Percentiles rank a stretch among this genome's conserved stretches.
These are phyloP conservation scores for Gossypium turneri DNA, from an alignment of 345 rosid species.

Conservation along the genomic window DNA sequence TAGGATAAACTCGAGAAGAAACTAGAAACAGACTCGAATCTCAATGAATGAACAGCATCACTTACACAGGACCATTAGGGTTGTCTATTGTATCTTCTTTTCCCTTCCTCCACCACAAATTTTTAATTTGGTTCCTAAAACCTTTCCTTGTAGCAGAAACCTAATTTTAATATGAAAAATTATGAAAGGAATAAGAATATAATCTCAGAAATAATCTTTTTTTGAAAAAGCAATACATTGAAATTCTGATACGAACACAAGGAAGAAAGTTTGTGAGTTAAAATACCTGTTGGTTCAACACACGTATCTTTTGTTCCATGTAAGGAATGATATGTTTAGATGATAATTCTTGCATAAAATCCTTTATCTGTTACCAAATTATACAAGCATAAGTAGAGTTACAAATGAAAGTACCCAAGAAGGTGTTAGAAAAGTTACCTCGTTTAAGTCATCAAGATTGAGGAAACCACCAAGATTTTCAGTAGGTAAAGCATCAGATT, in stretches of 20 bases:
- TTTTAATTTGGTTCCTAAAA: slow-evolving; percentile 86
- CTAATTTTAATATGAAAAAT: slow-evolving; percentile 35
- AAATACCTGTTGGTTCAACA: slow-evolving; percentile 82
- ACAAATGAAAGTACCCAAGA: slow-evolving; percentile 12
- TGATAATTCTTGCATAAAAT: slow-evolving; percentile 81
- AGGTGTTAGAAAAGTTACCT: slow-evolving; percentile 37
- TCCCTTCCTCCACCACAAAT: slow-evolving; percentile 99
- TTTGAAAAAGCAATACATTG: not conserved
- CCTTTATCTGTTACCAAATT: slow-evolving; percentile 62
- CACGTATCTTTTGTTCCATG: slow-evolving; percentile 94
- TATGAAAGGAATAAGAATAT: slow-evolving; percentile 19
- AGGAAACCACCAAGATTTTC: slow-evolving; percentile 68
- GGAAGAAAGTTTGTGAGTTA: slow-evolving; percentile 5
- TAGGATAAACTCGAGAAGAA: slow-evolving; percentile 21
- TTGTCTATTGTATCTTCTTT: slow-evolving; percentile 76
- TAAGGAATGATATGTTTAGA: slow-evolving; percentile 87
- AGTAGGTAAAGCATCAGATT: slow-evolving; percentile 42
- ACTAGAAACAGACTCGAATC: slow-evolving; percentile 8
- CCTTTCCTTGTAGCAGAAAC: slow-evolving; percentile 96
- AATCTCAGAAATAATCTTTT: not conserved
- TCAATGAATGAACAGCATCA: slow-evolving; percentile 21
- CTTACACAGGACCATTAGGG: slow-evolving; percentile 66
- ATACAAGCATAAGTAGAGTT: slow-evolving; percentile 12
- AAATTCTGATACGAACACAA: not conserved
- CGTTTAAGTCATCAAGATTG: slow-evolving; percentile 64